Conservation (phyloP, 2,329 filamentous ascomycete genomes). For the Colletotrichum musicola region DNA sequence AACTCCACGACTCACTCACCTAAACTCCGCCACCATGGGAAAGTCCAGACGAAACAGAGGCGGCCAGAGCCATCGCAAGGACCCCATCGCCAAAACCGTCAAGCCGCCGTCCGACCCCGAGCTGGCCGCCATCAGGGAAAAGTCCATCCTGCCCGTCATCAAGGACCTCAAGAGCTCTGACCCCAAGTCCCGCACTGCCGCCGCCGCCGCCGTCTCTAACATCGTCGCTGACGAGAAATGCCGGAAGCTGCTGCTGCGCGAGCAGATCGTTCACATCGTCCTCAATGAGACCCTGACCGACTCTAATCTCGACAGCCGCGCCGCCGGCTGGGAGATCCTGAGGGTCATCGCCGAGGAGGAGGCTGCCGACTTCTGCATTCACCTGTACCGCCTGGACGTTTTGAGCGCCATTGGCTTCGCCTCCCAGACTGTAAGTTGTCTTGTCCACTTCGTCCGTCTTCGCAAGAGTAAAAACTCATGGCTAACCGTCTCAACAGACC, state of each 20-base stretch:
- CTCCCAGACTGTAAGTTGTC: conserved; percentile 60
- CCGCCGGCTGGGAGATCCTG: conserved; percentile 77
- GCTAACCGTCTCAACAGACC: conserved; percentile 49
- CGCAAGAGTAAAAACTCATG: not conserved
- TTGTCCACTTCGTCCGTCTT: not conserved
- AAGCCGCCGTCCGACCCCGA: conserved; percentile 74
- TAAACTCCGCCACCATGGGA: conserved; percentile 60
- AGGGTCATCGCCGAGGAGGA: conserved; percentile 72
- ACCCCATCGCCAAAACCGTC: conserved; percentile 68
- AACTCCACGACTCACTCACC: conserved; percentile 11
- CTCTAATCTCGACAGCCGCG: conserved; percentile 70
- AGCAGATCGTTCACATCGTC: conserved; percentile 74
- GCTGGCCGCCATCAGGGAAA: conserved; percentile 72
- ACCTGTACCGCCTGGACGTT: conserved; percentile 72
- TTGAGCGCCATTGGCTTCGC: conserved; percentile 72
- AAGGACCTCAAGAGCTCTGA: conserved; percentile 71
- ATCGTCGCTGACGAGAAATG: conserved; percentile 72
- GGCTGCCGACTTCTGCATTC: conserved; percentile 75
- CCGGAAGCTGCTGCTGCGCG: conserved; percentile 74
- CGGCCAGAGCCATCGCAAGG: conserved; percentile 61
- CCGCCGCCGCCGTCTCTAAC: conserved; percentile 71
- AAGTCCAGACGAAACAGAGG: conserved; percentile 69
- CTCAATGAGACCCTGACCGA: conserved; percentile 75
- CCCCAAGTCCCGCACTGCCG: conserved; percentile 68
- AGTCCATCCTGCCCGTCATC: conserved; percentile 73